A percentile compares a stretch with the other conserved stretches of the same genome.
phyloP scores from a whole-genome alignment of 2,329 filamentous ascomycete genomes.

The Hymenoscyphus repandus region DNA sequence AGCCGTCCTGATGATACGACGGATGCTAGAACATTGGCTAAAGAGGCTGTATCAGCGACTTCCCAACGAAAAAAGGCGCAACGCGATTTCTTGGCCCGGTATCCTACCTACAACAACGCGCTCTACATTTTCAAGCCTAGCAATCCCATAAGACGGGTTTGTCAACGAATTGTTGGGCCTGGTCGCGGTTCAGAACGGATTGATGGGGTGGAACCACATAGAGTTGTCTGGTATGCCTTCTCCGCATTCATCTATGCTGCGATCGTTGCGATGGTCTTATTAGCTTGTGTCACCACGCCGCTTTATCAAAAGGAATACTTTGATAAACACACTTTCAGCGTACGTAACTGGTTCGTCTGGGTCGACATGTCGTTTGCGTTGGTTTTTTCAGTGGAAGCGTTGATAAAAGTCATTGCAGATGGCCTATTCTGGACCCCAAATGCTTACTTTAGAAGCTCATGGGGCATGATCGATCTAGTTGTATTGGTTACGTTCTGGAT shows the following conservation, averaged over 20 bases:
- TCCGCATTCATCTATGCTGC: slow-evolving; percentile 90
- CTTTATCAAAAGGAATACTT: slow-evolving; percentile 91
- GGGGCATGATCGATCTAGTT: slow-evolving; percentile 91
- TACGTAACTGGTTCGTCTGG: slow-evolving; percentile 89
- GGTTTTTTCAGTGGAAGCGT: slow-evolving; percentile 78
- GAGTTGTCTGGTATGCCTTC: slow-evolving; percentile 85
- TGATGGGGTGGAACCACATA: slow-evolving; percentile 85
- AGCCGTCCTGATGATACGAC: slow-evolving; percentile 65
- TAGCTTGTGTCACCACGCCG: slow-evolving; percentile 91
- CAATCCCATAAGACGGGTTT: slow-evolving; percentile 74
- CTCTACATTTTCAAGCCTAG: slow-evolving; percentile 78
- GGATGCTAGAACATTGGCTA: slow-evolving; percentile 83
- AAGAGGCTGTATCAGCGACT: slow-evolving; percentile 79
- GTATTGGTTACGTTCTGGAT: slow-evolving; percentile 94
- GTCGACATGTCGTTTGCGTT: slow-evolving; percentile 85
- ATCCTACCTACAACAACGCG: slow-evolving; percentile 90
- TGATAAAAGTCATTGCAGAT: slow-evolving; percentile 91
- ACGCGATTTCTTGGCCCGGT: slow-evolving; percentile 78
- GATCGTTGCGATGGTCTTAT: slow-evolving; percentile 95
- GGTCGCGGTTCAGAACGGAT: slow-evolving; percentile 82
- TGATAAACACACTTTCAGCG: slow-evolving; percentile 49
- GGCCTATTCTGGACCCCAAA: slow-evolving; percentile 96
- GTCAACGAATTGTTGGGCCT: slow-evolving; percentile 85
- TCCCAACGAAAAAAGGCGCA: slow-evolving; percentile 82
- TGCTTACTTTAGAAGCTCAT: slow-evolving; percentile 92